These are phyloP conservation scores for Haplosporangium sp. DNA, from an alignment of 371 early-diverging fungal species.

Conservation along the genomic window DNA sequence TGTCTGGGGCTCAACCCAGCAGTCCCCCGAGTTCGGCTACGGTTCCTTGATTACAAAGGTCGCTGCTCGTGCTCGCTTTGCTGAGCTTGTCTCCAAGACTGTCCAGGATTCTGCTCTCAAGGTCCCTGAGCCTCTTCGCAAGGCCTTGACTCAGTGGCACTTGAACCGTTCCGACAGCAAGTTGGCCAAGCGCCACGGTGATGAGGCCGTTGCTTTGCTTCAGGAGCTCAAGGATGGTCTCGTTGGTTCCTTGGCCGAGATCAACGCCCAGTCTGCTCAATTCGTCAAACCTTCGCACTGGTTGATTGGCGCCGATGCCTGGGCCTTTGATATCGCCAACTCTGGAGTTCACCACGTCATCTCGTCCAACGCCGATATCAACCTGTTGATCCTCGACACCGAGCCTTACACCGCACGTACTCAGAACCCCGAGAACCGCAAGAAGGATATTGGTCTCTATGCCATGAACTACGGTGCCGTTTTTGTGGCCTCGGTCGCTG, in stretches of 20 bases:
- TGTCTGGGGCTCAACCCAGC: constrained; percentile 68
- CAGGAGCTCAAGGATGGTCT: constrained; percentile 48
- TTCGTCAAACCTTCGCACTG: constrained; percentile 79
- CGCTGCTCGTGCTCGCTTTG: constrained; percentile 77
- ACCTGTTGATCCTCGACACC: constrained; percentile 89
- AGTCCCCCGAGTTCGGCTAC: constrained; percentile 88
- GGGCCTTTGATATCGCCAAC: constrained; percentile 89
- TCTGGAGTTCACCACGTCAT: constrained; percentile 93
- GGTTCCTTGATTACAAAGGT: constrained; percentile 77
- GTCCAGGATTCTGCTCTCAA: constrained; percentile 65
- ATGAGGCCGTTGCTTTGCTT: constrained; percentile 57
- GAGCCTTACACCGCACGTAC: constrained; percentile 76
- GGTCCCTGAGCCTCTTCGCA: constrained; percentile 65
- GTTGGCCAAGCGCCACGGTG: constrained; percentile 62
- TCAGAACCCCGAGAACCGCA: constrained; percentile 69
- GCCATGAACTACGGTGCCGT: constrained; percentile 92
- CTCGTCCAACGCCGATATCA: constrained; percentile 84
- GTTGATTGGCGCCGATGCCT: constrained; percentile 89
- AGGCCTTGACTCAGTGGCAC: constrained; percentile 76
- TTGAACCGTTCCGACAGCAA: constrained; percentile 66
- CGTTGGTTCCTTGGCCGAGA: constrained; percentile 52
- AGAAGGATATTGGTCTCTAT: constrained; percentile 95
- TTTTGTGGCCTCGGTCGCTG: constrained; percentile 91
- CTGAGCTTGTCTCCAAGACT: constrained; percentile 66
- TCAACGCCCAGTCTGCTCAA: constrained; percentile 57